phyloP scores from a whole-genome alignment of 2,329 filamentous ascomycete genomes.

The Aspergillus arachidicola region DNA sequence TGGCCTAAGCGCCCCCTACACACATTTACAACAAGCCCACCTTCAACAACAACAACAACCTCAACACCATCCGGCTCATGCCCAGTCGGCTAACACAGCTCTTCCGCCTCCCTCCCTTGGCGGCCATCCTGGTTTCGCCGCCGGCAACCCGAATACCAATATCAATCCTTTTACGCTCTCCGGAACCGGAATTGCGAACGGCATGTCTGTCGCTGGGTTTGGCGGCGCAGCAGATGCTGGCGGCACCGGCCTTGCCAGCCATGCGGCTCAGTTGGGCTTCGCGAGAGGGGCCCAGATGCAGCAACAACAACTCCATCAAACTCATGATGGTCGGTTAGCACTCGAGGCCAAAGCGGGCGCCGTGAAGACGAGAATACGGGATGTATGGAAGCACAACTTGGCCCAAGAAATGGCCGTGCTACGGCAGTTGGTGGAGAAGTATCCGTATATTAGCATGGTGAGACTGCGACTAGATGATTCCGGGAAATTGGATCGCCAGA shows the following conservation, averaged over 20 bases:
- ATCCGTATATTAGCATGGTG: constrained; percentile 97
- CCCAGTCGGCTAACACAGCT: constrained; percentile 50
- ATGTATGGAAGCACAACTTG: constrained; percentile 93
- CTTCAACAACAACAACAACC: constrained; percentile 44
- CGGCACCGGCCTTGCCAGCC: constrained; percentile 75
- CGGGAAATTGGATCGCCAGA: background rate
- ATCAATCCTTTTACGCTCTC: constrained; percentile 66
- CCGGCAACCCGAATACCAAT: constrained; percentile 63
- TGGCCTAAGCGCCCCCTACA: constrained; percentile 62
- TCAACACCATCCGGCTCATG: constrained; percentile 46
- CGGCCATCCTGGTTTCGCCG: constrained; percentile 70
- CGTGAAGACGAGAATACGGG: constrained; percentile 79
- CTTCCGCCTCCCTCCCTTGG: constrained; percentile 62
- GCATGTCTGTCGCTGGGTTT: constrained; percentile 59
- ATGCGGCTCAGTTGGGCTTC: constrained; percentile 86
- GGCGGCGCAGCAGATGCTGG: constrained; percentile 61
- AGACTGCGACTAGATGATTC: constrained; percentile 34
- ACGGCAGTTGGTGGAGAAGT: constrained; percentile 81
- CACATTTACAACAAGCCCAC: constrained; percentile 56
- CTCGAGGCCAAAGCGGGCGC: constrained; percentile 60
- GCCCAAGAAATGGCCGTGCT: constrained; percentile 87
- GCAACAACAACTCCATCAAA: constrained; percentile 55
- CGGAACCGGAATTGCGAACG: constrained; percentile 55
- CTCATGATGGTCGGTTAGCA: constrained; percentile 56
- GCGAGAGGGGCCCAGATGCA: constrained; percentile 71